These are phyloP conservation scores for Calonectria hongkongensis DNA, from an alignment of 2,329 filamentous ascomycete species.

Conservation along the genomic window DNA sequence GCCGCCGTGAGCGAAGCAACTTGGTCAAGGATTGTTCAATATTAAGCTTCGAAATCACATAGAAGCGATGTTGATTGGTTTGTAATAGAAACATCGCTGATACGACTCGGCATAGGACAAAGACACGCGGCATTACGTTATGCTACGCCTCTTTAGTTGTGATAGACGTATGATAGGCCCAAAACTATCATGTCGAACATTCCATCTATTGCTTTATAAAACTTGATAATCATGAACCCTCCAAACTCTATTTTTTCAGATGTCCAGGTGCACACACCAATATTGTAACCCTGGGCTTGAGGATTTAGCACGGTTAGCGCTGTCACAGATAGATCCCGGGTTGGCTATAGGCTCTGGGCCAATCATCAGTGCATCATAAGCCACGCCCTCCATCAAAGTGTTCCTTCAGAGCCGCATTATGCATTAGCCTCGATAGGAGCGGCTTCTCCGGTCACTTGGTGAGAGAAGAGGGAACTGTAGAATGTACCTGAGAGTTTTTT, in stretches of 20 bases:
- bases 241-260: conserved; percentile 9
- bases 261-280: neutral
- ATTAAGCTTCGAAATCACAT: conserved; percentile 18
- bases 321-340: neutral
- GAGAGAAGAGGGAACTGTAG: neutral
- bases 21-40: neutral
- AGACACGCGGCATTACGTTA: conserved; percentile 9
- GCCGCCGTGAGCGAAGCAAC: neutral
- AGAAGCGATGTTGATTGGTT: neutral
- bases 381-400: neutral
- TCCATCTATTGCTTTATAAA: neutral
- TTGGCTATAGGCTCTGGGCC: neutral
- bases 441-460: neutral
- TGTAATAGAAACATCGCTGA: conserved; percentile 3
- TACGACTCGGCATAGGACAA: neutral
- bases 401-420: neutral
- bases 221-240: neutral
- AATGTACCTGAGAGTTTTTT: neutral
- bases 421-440: neutral
- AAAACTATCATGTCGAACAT: neutral
- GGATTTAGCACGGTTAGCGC: neutral
- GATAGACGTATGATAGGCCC: neutral
- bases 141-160: neutral
- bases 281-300: neutral
- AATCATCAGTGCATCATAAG: neutral